Conservation (phyloP, 768 basidiomycete genomes). For the Collybia nuda region DNA sequence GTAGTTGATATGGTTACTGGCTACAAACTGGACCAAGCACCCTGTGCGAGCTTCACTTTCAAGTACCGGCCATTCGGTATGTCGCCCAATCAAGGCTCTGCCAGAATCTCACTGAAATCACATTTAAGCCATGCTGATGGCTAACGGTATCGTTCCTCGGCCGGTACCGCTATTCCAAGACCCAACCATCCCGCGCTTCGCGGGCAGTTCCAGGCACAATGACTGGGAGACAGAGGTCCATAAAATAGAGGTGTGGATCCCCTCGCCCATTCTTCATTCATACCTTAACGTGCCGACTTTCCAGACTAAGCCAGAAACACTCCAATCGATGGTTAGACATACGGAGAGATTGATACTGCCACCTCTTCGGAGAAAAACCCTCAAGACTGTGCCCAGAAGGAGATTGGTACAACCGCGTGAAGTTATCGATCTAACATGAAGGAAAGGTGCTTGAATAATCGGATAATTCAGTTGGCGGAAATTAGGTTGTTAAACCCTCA, state of each 20-base stretch:
- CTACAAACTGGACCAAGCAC: conserved; percentile 17
- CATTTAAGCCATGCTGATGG: conserved; percentile 3
- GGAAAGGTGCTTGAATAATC: too few species aligned
- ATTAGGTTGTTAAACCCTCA: too few species aligned
- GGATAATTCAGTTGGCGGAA: too few species aligned
- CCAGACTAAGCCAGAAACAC: background rate
- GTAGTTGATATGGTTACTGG: conserved; percentile 28
- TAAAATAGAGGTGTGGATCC: background rate
- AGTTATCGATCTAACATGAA: conserved; percentile 1
- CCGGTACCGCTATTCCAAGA: background rate
- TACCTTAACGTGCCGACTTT: background rate
- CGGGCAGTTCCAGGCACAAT: background rate
- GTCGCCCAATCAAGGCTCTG: background rate
- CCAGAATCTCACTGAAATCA: background rate
- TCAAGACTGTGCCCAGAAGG: background rate
- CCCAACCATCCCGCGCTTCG: background rate
- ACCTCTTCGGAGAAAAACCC: background rate
- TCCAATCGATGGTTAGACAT: background rate
- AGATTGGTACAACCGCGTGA: background rate
- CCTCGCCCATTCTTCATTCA: background rate
- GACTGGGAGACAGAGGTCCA: background rate
- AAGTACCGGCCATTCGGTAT: conserved; percentile 34
- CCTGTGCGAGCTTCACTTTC: conserved; percentile 29
- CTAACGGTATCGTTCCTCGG: conserved; percentile 9
- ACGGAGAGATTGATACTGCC: background rate